Percentiles rank a stretch among this genome's conserved stretches.
phyloP scores from a whole-genome alignment of 257 asterid species.

The Solanum pimpinellifolium region DNA sequence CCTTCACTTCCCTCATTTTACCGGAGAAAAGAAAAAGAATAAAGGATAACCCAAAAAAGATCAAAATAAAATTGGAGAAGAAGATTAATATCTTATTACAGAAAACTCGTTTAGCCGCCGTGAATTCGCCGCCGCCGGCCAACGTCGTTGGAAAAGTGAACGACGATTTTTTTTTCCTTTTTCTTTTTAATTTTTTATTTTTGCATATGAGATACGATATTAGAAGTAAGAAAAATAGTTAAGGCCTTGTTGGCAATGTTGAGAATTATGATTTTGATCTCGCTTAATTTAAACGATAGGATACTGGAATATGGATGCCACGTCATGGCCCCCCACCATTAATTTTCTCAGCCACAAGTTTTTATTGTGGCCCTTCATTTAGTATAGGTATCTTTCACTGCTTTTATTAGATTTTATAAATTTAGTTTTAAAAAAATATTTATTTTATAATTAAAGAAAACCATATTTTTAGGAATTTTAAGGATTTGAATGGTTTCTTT shows the following conservation, averaged over 20 bases:
- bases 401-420: not conserved
- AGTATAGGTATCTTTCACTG: not conserved
- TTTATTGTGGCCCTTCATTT: conserved; percentile 28
- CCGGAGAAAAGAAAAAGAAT: not conserved
- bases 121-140: not conserved
- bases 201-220: not conserved
- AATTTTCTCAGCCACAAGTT: conserved; percentile 62
- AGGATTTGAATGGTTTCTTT: not conserved
- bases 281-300: conserved; percentile 13
- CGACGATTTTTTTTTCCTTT: not conserved
- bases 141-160: not conserved
- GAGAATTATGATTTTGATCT: conserved; percentile 28
- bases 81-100: too few relatives aligned
- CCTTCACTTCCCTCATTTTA: conserved; percentile 26
- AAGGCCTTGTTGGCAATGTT: conserved; percentile 42
- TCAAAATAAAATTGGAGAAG: not conserved
- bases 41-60: not conserved
- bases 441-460: not conserved
- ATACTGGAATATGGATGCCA: conserved; percentile 43
- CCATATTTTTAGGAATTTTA: not conserved
- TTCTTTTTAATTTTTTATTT: not conserved
- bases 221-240: not conserved
- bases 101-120: not conserved
- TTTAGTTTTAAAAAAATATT: not conserved
- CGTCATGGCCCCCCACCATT: conserved; percentile 20